Evolutionary conservation across 495 filamentous ascomycete genomes (phyloP), one percentile per base, ranked within the genome.

Genomic region (Talaromyces wortmannii): DNA sequence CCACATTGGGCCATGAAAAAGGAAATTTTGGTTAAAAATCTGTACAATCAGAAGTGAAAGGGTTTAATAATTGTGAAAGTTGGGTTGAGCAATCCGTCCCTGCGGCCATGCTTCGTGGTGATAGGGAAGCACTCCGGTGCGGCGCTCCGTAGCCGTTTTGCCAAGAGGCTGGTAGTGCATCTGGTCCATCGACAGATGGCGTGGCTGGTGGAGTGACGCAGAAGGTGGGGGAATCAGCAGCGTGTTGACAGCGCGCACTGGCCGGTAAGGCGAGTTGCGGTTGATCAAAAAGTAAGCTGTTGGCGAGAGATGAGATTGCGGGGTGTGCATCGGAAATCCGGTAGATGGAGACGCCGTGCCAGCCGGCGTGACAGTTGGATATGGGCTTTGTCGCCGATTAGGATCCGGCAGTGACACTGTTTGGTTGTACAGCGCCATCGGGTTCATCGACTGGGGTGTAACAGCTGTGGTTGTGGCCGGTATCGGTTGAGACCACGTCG

Each of bases 151-250:
- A 4, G 82, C 78, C 7, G 79, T 69, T 63, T 90, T 89, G 4
- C 89, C 88, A 7, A 98, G 71, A 5, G 92, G 89, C 61, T 95
- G 92, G 60, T 97, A 98, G 63, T 96, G 94, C 91, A 98, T 96
- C 71, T 96, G 89, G 60, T 90, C 75, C 66, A 87, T 74, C 53
- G 80, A 66, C 66, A 87, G 58, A 56, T 71, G 73, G 56, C 77
- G 76, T 55, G 88, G 86, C 58, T 89, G 85, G 48, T 91, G 83
- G 47, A 95, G 79, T 10, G 90, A 88, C 0, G 82, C 78, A 12
- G 89, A 89, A 0, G 91, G 89, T 49, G 94, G 90, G 11, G 92
- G 94, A 31, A 94, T 89, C 15, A 97, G 78, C 16, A 98, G 78
- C 4, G 90, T 95, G 57, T 91, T 90, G 50, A 97, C 89, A 52